Percentiles rank a stretch among this genome's conserved stretches.
These are phyloP conservation scores for Cerioporus squamosus DNA, from an alignment of 1,284 basidiomycete genomes.

Conservation along the genomic window DNA sequence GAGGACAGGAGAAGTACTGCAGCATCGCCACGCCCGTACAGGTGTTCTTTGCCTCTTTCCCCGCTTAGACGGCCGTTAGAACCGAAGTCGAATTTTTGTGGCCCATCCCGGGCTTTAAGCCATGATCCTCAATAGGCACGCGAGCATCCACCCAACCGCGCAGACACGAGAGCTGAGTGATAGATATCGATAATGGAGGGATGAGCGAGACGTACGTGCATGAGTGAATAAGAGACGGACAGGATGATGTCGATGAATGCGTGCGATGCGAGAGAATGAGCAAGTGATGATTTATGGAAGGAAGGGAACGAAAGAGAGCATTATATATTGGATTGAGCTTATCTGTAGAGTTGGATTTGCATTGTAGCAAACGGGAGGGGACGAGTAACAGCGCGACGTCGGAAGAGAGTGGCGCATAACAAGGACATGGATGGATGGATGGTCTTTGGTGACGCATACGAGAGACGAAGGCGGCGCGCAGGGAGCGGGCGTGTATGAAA, in stretches of 20 bases:
- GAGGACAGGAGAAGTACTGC: too few relatives aligned
- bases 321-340: background rate
- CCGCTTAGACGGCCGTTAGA: too few relatives aligned
- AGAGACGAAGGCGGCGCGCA: background rate
- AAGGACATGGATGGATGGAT: background rate
- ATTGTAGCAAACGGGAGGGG: background rate
- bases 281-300: background rate
- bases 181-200: constrained; percentile 10
- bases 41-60: too few relatives aligned
- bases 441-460: background rate
- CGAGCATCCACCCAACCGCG: too few relatives aligned
- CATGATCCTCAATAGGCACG: too few relatives aligned
- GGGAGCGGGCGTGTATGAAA: background rate
- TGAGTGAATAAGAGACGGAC: background rate
- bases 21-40: too few relatives aligned
- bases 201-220: background rate
- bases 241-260: background rate
- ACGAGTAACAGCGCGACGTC: background rate
- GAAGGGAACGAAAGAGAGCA: background rate
- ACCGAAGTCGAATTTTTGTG: too few relatives aligned
- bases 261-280: background rate
- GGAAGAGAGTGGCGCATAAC: background rate
- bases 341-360: background rate
- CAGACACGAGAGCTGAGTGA: background rate
- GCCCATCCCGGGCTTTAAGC: too few relatives aligned